phyloP scores from a whole-genome alignment of 805 yeast genomes.

The Myxozyma udenii region DNA sequence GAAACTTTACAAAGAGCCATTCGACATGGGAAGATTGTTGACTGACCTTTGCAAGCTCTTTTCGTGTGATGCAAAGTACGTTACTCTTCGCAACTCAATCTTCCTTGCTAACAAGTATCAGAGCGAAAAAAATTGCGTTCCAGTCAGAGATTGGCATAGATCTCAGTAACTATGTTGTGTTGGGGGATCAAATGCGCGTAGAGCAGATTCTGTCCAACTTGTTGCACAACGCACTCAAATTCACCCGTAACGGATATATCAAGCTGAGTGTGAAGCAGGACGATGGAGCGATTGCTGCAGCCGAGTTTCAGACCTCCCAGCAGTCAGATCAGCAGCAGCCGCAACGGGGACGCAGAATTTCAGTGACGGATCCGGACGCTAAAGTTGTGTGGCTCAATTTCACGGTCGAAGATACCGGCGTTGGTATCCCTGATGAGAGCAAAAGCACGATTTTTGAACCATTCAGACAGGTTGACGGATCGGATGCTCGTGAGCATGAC shows the following conservation, averaged over 20 bases:
- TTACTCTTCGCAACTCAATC: not conserved
- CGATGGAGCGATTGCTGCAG: too few relatives aligned
- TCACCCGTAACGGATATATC: slow-evolving; percentile 10
- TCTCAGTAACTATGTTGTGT: not conserved
- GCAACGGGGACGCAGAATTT: not conserved
- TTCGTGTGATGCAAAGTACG: slow-evolving; percentile 1
- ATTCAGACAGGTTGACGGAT: slow-evolving; percentile 10
- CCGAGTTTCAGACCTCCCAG: too few relatives aligned
- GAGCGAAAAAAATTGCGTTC: slow-evolving; percentile 4
- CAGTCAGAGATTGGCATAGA: not conserved
- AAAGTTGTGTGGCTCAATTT: slow-evolving; percentile 3
- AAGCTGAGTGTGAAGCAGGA: not conserved
- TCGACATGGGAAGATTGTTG: slow-evolving; percentile 6
- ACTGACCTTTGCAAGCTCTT: not conserved
- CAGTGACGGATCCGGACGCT: not conserved
- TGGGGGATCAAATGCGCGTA: slow-evolving; percentile 10
- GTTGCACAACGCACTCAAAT: slow-evolving; percentile 13
- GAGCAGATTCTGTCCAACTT: slow-evolving; percentile 8
- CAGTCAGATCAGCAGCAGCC: not conserved
- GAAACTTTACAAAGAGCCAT: slow-evolving; percentile 6
- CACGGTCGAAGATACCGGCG: slow-evolving; percentile 13
- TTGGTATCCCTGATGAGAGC: slow-evolving; percentile 7
- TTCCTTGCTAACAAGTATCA: not conserved
- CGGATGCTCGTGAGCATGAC: slow-evolving; percentile 14
- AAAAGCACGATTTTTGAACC: slow-evolving; percentile 2